A percentile compares a stretch with the other conserved stretches of the same genome.
Conservation (phyloP, 129 eudicot genomes). For the Deinandra increscens region DNA sequence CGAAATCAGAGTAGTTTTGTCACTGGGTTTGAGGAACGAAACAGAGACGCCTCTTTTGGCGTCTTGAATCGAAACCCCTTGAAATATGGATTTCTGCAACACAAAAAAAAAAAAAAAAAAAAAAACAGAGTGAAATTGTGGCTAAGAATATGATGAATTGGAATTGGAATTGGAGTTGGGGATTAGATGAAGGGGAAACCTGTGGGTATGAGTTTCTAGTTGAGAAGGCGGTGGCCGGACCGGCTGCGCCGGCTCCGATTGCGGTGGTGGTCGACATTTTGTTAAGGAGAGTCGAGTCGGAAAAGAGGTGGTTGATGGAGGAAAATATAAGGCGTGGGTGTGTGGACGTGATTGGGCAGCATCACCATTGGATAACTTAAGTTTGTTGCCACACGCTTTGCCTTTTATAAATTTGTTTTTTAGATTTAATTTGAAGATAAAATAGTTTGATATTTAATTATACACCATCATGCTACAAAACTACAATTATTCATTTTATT, state of each 20-base stretch:
- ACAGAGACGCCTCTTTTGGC: conserved; percentile 51
- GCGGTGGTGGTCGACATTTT: conserved; percentile 29
- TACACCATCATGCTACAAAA: too few species aligned
- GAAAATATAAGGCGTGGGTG: conserved; percentile 4
- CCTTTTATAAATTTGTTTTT: background rate
- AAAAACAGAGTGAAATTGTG: background rate
- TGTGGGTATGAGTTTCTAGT: conserved; percentile 16
- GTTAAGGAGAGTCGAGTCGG: conserved; percentile 2
- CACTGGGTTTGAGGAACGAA: conserved; percentile 25
- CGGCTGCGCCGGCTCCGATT: conserved; percentile 12
- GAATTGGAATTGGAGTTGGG: too few species aligned
- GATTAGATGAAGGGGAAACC: background rate
- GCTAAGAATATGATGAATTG: background rate
- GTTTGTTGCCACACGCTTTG: conserved; percentile 27
- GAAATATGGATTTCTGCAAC: conserved; percentile 67
- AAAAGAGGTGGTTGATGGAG: background rate
- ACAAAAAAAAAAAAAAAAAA: too few species aligned
- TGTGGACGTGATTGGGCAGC: conserved; percentile 26
- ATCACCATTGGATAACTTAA: conserved; percentile 29
- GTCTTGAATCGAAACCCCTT: conserved; percentile 66
- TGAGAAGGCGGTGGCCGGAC: conserved; percentile 20
- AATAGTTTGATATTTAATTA: too few species aligned
- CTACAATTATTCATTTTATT: too few species aligned
- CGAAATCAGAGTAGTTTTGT: conserved; percentile 12
- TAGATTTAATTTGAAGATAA: too few species aligned